These are phyloP conservation scores for Aspergillus sp. DNA, from an alignment of 2,329 filamentous ascomycete species.

Conservation along the genomic window DNA sequence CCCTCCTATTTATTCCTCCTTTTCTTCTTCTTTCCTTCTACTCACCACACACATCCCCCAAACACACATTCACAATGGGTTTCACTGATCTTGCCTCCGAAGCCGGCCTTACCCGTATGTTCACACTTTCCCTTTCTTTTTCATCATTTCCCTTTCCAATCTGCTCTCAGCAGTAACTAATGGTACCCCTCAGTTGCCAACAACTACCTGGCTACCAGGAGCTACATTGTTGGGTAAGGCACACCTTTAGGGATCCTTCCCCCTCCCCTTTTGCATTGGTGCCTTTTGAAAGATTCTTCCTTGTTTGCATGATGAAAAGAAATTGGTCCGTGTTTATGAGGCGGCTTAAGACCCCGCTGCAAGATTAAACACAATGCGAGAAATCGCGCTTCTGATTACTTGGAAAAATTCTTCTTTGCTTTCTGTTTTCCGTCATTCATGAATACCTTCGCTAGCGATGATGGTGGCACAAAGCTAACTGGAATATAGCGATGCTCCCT, in stretches of 20 bases:
- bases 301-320: slow-evolving; percentile 70
- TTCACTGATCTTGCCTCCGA: slow-evolving; percentile 68
- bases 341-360: slow-evolving; percentile 85
- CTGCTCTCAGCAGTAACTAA: slow-evolving; percentile 28
- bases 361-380: slow-evolving; percentile 75
- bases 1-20: slow-evolving; percentile 30
- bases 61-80: slow-evolving; percentile 56
- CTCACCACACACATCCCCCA: slow-evolving; percentile 22
- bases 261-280: slow-evolving; percentile 27
- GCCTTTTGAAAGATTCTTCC: slow-evolving; percentile 10
- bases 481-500: slow-evolving; percentile 61
- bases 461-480: slow-evolving; percentile 14
- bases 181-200: slow-evolving; percentile 45
- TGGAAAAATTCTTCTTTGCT: slow-evolving; percentile 14
- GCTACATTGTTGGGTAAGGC: slow-evolving; percentile 79
- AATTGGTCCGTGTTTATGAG: slow-evolving; percentile 96
- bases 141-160: slow-evolving; percentile 18
- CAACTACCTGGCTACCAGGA: slow-evolving; percentile 60
- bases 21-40: slow-evolving; percentile 19
- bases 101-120: slow-evolving; percentile 62
- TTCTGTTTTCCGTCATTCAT: slow-evolving; percentile 24
- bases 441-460: slow-evolving; percentile 9
- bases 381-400: slow-evolving; percentile 72
- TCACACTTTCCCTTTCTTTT: slow-evolving; percentile 24
- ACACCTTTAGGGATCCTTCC: slow-evolving; percentile 23